Percentiles rank a stretch among this genome's conserved stretches.
These are phyloP conservation scores for Rhynchosporium graminicola DNA, from an alignment of 2,329 filamentous ascomycete species.

Conservation along the genomic window DNA sequence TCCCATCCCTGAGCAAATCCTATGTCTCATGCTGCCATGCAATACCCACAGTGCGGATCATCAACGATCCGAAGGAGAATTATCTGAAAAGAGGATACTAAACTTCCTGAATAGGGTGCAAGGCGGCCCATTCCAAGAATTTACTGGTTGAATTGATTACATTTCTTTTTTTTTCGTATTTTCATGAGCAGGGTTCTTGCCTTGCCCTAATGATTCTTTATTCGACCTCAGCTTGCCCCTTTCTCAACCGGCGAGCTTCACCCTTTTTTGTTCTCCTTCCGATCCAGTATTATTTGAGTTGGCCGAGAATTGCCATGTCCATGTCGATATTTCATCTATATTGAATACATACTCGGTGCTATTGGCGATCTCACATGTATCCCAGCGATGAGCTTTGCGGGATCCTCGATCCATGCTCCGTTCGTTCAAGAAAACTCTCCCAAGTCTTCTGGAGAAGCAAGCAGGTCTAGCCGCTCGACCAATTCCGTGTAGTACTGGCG, in stretches of 20 bases:
- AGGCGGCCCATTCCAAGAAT: too few species aligned
- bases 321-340: too few species aligned
- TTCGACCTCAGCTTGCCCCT: neutral
- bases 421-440: neutral
- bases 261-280: neutral
- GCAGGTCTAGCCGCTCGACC: neutral
- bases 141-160: too few species aligned
- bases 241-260: neutral
- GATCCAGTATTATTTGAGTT: too few species aligned
- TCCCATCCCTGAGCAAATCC: neutral
- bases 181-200: neutral
- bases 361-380: too few species aligned
- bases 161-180: neutral
- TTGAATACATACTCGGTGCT: too few species aligned
- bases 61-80: neutral
- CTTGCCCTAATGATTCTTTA: neutral
- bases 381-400: too few species aligned
- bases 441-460: neutral
- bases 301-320: too few species aligned
- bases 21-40: neutral
- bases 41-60: neutral
- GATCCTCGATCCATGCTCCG: neutral
- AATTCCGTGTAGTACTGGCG: neutral
- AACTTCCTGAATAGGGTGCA: too few species aligned
- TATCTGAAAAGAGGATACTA: too few species aligned